Base-by-base conservation (phyloP, 2,329 filamentous ascomycete species). In the Juglanconis juglandina region DNA sequence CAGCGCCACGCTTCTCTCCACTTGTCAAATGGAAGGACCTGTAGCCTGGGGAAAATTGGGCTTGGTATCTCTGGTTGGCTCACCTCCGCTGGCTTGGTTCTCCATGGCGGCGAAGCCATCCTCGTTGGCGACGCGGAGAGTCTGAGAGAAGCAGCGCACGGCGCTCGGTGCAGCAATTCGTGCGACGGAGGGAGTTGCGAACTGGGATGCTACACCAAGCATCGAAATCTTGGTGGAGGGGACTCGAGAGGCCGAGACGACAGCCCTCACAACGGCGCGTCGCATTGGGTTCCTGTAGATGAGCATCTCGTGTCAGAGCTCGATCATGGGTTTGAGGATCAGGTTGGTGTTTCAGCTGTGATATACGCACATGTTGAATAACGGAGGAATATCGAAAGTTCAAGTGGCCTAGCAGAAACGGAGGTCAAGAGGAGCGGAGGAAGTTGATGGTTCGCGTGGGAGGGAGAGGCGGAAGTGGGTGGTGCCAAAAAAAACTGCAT, bases 101-200 rank as follows among this genome's bases (percentile, higher is more conserved):
- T 62, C 46, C 41, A 13, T 49, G 17, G 14, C 56, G n/a, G 52
- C 33, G 32, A 46, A 6, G 56, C 66, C 63, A 53, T 65, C 60
- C 13, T 56, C 62, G 47, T 66, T 62, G 33, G 59, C 60, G 6
- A 61, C 60, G 49, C 65, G 65, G 39, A 59, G 49, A 14, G 68
- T 68, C 62, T 72, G 69, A 14, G 72, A 73, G 60, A 74, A 74
- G 64, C 63, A 70, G 32, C 72, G 70, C 13, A 66, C 64, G 5
- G 66, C 60, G 11, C 63, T 56, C 3, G 37, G 65, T 53, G 32
- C 41, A 53, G 34, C 54, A 24, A 57, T 39, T 66, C 46, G 62
- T 52, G 39, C 46, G 51, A 48, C 52, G 62, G 30, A 63, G 55
- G 33, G 52, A 60, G 34, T 61, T 53, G 55, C 61, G 35, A 67